These are phyloP conservation scores for Debaryomyces fabryi DNA, from an alignment of 1,139 yeast genomes.

Conservation along the genomic window DNA sequence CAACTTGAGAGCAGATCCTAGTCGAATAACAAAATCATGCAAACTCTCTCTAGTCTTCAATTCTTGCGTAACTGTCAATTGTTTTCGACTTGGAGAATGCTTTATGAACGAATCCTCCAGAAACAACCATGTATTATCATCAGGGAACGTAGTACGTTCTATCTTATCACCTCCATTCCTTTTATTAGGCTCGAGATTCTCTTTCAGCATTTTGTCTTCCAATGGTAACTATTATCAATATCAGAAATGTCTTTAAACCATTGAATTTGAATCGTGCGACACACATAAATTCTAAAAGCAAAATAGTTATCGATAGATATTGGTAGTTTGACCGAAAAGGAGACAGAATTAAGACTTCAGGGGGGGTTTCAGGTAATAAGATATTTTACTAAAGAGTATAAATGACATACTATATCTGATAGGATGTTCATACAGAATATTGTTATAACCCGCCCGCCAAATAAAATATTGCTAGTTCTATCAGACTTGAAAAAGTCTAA, in stretches of 20 bases:
- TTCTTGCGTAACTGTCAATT: conserved; percentile 36
- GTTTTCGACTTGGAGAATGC: conserved; percentile 34
- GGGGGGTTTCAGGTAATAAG: too few species aligned
- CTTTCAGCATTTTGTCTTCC: conserved; percentile 1
- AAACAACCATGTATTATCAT: conserved; percentile 36
- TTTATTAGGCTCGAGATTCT: not conserved
- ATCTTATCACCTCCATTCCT: not conserved
- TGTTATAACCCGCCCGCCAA: too few species aligned
- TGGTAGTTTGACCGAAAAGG: too few species aligned
- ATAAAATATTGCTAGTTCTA: too few species aligned
- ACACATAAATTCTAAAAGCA: not conserved
- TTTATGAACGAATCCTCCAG: conserved; percentile 34
- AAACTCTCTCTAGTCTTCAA: conserved; percentile 41
- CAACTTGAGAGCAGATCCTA: conserved; percentile 43
- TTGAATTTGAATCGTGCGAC: not conserved
- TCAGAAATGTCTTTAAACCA: not conserved
- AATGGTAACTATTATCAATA: not conserved
- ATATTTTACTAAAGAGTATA: too few species aligned
- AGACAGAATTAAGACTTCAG: too few species aligned
- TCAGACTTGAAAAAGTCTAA: too few species aligned
- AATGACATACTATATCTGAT: too few species aligned
- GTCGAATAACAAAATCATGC: conserved; percentile 42
- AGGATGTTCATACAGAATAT: too few species aligned
- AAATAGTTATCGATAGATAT: too few species aligned
- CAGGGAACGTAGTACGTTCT: not conserved